These are phyloP conservation scores for Parastagonospora nodorum DNA, from an alignment of 2,329 filamentous ascomycete genomes.

Conservation along the genomic window DNA sequence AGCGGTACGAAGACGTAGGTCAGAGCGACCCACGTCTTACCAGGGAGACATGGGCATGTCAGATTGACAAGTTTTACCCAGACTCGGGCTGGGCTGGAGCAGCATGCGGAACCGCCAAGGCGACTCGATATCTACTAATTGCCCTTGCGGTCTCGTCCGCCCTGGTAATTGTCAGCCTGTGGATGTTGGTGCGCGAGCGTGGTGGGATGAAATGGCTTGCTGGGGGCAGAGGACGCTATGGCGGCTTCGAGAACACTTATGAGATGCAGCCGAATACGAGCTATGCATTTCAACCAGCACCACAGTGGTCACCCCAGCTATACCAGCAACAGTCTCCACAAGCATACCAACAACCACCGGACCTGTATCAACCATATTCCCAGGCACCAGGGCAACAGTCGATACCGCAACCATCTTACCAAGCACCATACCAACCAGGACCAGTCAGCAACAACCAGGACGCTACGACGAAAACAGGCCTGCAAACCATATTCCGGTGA, in stretches of 20 bases:
- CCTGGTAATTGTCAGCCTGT: constrained; percentile 21
- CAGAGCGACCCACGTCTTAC: constrained; percentile 17
- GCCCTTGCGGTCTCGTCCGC: constrained; percentile 25
- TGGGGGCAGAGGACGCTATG: constrained; percentile 35
- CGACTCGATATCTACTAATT: constrained; percentile 31
- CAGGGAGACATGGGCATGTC: constrained; percentile 36
- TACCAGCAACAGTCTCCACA: constrained; percentile 8
- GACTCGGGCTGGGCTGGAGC: constrained; percentile 26
- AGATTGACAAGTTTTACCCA: constrained; percentile 24
- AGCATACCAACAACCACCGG: constrained; percentile 4
- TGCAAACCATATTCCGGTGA: neutral
- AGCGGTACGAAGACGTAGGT: constrained; percentile 19
- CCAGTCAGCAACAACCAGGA: neutral
- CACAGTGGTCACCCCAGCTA: constrained; percentile 4
- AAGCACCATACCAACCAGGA: neutral
- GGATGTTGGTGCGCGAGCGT: constrained; percentile 26
- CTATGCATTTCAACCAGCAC: neutral
- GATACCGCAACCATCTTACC: constrained; percentile 11
- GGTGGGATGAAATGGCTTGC: constrained; percentile 34
- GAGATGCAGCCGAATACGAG: constrained; percentile 21
- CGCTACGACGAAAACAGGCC: neutral
- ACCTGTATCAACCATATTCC: neutral
- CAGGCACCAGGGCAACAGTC: neutral
- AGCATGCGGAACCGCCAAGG: constrained; percentile 31
- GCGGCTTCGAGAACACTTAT: constrained; percentile 29